Evolutionary conservation across 176 grass and related monocot species (phyloP).

Genomic region (Phragmites australis): DNA sequence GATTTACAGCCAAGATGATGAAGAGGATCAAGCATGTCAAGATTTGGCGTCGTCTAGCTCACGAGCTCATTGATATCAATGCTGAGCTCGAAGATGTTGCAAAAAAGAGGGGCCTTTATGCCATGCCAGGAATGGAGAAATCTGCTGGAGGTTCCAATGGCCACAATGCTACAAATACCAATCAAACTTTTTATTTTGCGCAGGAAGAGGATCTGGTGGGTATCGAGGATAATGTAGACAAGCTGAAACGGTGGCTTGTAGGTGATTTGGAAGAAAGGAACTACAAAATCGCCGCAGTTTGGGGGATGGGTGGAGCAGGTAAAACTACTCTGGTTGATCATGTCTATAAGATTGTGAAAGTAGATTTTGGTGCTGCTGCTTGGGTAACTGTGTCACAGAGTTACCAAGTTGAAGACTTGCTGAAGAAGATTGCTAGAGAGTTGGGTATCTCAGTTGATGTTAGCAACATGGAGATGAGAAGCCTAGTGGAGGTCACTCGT

Average conservation of each 20-base stretch:
- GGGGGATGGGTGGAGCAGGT: slow-evolving; percentile 22
- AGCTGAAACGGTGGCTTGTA: background rate
- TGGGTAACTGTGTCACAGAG: slow-evolving; percentile 20
- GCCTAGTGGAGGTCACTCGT: background rate
- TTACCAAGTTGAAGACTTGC: background rate
- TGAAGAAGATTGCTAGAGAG: background rate
- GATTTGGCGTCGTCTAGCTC: background rate
- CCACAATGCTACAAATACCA: rapidly evolving
- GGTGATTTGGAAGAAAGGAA: background rate
- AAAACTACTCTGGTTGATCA: slow-evolving; percentile 22
- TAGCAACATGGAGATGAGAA: background rate
- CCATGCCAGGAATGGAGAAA: no score
- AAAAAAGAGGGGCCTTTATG: background rate
- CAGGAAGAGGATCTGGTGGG: slow-evolving; percentile 26
- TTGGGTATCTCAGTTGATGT: background rate
- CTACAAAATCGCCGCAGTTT: background rate
- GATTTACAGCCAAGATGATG: background rate
- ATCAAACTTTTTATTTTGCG: background rate
- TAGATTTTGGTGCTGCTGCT: background rate
- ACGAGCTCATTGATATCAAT: background rate
- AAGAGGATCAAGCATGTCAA: background rate
- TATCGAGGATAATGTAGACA: background rate
- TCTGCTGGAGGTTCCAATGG: rapidly evolving
- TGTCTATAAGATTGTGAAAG: slow-evolving; percentile 28
- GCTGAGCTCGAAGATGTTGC: background rate